Conservation (phyloP, 1,284 basidiomycete genomes). For the Peniophora sp. region DNA sequence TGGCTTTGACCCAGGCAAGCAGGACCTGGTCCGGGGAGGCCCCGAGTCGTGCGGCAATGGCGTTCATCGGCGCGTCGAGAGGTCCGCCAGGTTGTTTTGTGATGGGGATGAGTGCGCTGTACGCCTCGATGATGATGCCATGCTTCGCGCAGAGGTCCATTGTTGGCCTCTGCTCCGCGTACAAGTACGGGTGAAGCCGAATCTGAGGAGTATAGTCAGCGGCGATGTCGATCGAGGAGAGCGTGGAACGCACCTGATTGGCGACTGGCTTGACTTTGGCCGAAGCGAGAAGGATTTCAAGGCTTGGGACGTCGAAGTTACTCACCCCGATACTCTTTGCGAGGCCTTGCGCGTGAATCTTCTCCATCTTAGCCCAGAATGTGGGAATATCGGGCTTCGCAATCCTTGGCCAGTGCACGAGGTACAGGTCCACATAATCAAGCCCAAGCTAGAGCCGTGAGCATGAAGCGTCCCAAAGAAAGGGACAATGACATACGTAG, state of each 20-base stretch:
- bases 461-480: neutral
- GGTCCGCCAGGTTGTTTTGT: constrained; percentile 64
- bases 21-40: constrained; percentile 67
- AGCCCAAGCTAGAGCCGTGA: constrained; percentile 46
- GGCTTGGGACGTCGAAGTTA: constrained; percentile 58
- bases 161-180: constrained; percentile 40
- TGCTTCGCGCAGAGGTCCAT: constrained; percentile 52
- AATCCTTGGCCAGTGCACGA: constrained; percentile 50
- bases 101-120: constrained; percentile 67
- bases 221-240: neutral
- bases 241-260: constrained; percentile 56
- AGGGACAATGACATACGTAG: constrained; percentile 20
- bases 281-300: constrained; percentile 48
- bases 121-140: constrained; percentile 66
- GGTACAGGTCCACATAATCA: constrained; percentile 65
- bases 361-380: constrained; percentile 63
- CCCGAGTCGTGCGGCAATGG: constrained; percentile 47
- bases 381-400: constrained; percentile 38
- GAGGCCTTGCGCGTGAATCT: constrained; percentile 46
- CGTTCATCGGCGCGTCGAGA: constrained; percentile 55
- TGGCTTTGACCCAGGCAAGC: constrained; percentile 58
- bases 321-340: constrained; percentile 71
- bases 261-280: constrained; percentile 63
- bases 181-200: constrained; percentile 66
- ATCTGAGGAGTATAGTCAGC: constrained; percentile 32